Percentiles rank a stretch among this genome's conserved stretches.
phyloP scores from a whole-genome alignment of 1,139 yeast genomes.

The Lodderomyces beijingensis region DNA sequence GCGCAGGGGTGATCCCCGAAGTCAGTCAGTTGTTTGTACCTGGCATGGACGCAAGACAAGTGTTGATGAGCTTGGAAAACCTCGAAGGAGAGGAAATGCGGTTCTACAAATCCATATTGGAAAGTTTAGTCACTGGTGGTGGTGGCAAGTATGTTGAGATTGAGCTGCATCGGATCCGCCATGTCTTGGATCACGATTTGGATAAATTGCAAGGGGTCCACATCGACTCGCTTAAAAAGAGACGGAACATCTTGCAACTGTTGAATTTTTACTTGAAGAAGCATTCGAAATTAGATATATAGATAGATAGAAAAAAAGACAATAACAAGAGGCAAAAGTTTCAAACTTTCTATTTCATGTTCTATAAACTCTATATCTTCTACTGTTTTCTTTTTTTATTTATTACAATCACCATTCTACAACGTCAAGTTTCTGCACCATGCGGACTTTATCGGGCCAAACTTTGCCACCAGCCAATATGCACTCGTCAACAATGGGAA shows the following conservation, averaged over 20 bases:
- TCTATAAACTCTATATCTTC: slow-evolving; percentile 1
- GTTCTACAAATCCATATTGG: slow-evolving; percentile 2
- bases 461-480: slow-evolving; percentile 60
- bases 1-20: slow-evolving; percentile 53
- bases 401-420: slow-evolving; percentile 46
- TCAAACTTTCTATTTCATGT: too few species aligned
- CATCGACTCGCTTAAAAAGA: slow-evolving; percentile 42
- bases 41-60: slow-evolving; percentile 3
- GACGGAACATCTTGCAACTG: slow-evolving; percentile 44
- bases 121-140: slow-evolving; percentile 2
- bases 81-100: slow-evolving; percentile 8
- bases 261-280: slow-evolving; percentile 16
- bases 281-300: background rate
- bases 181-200: slow-evolving; percentile 36
- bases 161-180: slow-evolving; percentile 51
- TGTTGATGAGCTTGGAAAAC: slow-evolving; percentile 1
- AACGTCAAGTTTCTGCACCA: slow-evolving; percentile 50
- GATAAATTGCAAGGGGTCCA: slow-evolving; percentile 29
- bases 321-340: too few species aligned
- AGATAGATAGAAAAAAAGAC: slow-evolving; percentile 1
- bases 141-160: slow-evolving; percentile 1
- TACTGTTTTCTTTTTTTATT: too few species aligned
- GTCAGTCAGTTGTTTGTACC: slow-evolving; percentile 18
- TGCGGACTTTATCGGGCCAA: slow-evolving; percentile 67
- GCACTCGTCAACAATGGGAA: slow-evolving; percentile 71